phyloP scores from a whole-genome alignment of 345 rosid species.

The Acer yangbiense region DNA sequence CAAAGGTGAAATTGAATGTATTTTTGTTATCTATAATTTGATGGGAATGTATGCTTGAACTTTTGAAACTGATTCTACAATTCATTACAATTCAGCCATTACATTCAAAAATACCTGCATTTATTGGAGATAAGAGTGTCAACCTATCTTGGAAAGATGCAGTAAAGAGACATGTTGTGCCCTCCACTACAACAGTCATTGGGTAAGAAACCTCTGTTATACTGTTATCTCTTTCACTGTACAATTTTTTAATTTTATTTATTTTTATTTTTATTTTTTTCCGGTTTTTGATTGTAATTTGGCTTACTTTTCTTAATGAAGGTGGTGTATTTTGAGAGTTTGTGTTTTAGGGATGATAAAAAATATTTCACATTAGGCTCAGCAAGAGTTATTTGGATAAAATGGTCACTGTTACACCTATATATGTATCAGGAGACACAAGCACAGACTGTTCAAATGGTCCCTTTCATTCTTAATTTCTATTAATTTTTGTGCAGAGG shows the following conservation, averaged over 20 bases:
- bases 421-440: not conserved
- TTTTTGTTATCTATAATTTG: not conserved
- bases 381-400: not conserved
- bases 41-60: constrained; percentile 3
- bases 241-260: not conserved
- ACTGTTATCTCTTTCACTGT: not conserved
- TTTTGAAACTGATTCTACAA: constrained; percentile 13
- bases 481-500: constrained; percentile 45
- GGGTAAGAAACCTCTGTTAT: constrained; percentile 52
- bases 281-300: not conserved
- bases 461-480: constrained; percentile 6
- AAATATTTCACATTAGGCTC: not conserved
- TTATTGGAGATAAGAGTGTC: constrained; percentile 86
- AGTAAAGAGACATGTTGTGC: constrained; percentile 45
- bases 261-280: not conserved
- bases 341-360: not conserved
- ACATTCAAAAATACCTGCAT: constrained; percentile 83
- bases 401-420: not conserved
- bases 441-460: not conserved
- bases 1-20: constrained; percentile 61
- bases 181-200: constrained; percentile 43
- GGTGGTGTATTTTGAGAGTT: not conserved
- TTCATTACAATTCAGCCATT: constrained; percentile 58
- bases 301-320: not conserved
- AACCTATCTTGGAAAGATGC: constrained; percentile 96